Evolutionary conservation across 495 filamentous ascomycete species (phyloP).

Genomic region (Neurospora sp.): DNA sequence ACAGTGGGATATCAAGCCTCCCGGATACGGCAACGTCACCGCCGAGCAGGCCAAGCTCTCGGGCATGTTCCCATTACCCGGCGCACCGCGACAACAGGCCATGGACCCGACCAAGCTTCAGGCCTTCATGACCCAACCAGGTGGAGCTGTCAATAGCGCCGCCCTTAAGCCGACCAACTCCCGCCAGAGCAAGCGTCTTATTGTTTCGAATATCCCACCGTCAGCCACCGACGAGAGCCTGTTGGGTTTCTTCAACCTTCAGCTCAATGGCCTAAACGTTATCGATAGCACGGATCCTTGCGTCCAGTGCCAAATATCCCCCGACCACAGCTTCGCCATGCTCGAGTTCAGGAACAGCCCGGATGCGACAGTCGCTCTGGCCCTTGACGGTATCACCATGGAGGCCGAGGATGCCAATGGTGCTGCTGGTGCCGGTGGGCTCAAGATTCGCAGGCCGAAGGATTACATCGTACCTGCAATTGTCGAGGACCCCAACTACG

Average conservation of each 20-base stretch:
- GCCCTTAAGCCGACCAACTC: constrained; percentile 87
- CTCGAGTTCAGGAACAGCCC: constrained; percentile 81
- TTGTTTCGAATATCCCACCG: constrained; percentile 71
- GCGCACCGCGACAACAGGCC: constrained; percentile 87
- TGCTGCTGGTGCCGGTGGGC: constrained; percentile 48
- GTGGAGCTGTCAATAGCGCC: constrained; percentile 55
- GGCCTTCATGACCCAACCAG: constrained; percentile 88
- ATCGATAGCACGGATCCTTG: constrained; percentile 77
- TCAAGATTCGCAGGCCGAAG: constrained; percentile 83
- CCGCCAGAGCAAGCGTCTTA: constrained; percentile 82
- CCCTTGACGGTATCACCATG: constrained; percentile 83
- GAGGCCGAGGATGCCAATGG: constrained; percentile 52
- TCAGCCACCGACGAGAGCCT: constrained; percentile 59
- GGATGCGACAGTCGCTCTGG: constrained; percentile 85
- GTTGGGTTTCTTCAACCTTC: constrained; percentile 85
- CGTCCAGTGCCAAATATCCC: constrained; percentile 71
- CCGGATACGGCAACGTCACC: constrained; percentile 96
- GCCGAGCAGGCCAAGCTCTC: constrained; percentile 98
- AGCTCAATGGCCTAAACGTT: constrained; percentile 90
- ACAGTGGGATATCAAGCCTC: constrained; percentile 99
- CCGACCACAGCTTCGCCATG: constrained; percentile 68
- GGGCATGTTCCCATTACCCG: constrained; percentile 98
- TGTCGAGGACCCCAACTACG: constrained; percentile 63
- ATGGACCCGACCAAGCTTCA: constrained; percentile 94
- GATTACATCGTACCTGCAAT: constrained; percentile 92